Conservation (phyloP, 306 rosid species). For the Notholithocarpus densiflorus region DNA sequence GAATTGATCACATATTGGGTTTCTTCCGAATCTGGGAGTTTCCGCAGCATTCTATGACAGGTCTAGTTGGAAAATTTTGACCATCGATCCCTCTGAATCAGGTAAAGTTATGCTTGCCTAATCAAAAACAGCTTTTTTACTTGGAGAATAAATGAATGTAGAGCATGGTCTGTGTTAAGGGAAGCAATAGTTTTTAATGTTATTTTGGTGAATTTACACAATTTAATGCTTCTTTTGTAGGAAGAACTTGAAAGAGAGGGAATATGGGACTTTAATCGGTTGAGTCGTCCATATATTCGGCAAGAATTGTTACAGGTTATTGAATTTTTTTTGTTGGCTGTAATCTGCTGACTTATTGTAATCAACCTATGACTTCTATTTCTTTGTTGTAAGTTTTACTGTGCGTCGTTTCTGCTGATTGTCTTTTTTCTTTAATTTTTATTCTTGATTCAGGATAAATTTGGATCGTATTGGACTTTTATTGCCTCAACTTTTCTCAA, state of each 20-base stretch:
- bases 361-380: neutral
- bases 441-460: constrained; percentile 63
- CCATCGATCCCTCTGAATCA: constrained; percentile 93
- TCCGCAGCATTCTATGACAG: constrained; percentile 83
- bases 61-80: constrained; percentile 85
- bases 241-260: too few species aligned
- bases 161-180: too few species aligned
- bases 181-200: too few species aligned
- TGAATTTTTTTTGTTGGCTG: constrained; percentile 14
- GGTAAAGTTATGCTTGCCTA: constrained; percentile 37
- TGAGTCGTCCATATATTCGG: constrained; percentile 37
- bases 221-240: too few species aligned
- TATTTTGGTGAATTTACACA: too few species aligned
- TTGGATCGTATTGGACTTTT: constrained; percentile 73
- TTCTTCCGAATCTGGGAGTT: constrained; percentile 98
- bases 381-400: neutral
- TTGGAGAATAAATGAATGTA: too few species aligned
- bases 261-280: too few species aligned
- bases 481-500: constrained; percentile 70
- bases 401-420: neutral
- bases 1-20: constrained; percentile 95
- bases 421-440: neutral
- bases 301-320: constrained; percentile 66
- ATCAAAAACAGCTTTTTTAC: neutral
- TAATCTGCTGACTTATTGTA: neutral